phyloP scores from a whole-genome alignment of 139 green algal genomes.

The Chlamydomonas incerta region DNA sequence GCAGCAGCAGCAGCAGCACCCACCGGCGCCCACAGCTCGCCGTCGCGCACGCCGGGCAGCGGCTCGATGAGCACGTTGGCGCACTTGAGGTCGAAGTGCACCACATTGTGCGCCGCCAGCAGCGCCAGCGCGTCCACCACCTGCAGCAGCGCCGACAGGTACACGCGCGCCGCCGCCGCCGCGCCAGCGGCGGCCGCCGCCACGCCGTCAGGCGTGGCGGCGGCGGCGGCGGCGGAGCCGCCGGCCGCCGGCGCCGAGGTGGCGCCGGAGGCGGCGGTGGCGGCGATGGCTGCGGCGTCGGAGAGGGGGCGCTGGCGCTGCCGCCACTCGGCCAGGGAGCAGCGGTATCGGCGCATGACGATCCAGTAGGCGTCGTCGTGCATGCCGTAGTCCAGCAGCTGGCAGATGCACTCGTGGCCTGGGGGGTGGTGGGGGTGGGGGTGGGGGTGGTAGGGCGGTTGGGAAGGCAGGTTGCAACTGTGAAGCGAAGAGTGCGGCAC shows the following conservation, averaged over 20 bases:
- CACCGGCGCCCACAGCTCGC: constrained; percentile 67
- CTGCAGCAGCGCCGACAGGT: constrained; percentile 48
- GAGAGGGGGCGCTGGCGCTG: constrained; percentile 26
- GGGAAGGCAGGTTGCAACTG: too few relatives aligned
- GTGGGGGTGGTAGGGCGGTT: background rate
- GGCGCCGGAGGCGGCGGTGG: background rate
- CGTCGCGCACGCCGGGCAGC: constrained; percentile 64
- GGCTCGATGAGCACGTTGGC: constrained; percentile 87
- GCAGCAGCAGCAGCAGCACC: background rate
- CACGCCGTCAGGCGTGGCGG: background rate
- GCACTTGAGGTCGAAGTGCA: constrained; percentile 93
- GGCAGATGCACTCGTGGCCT: constrained; percentile 51
- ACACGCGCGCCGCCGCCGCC: background rate
- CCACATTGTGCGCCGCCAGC: constrained; percentile 64
- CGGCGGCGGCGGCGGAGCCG: background rate
- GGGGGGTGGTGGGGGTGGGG: background rate
- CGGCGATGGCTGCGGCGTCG: background rate
- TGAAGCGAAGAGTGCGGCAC: too few relatives aligned
- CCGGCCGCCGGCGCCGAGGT: background rate
- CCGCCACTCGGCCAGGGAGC: constrained; percentile 78
- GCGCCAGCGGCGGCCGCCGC: background rate
- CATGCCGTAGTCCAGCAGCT: constrained; percentile 81
- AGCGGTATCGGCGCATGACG: constrained; percentile 78
- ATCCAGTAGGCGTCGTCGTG: constrained; percentile 72
- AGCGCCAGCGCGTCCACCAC: constrained; percentile 60